Evolutionary conservation across 164 flowering plant genomes (phyloP).

Genomic region (Houttuynia cordata): DNA sequence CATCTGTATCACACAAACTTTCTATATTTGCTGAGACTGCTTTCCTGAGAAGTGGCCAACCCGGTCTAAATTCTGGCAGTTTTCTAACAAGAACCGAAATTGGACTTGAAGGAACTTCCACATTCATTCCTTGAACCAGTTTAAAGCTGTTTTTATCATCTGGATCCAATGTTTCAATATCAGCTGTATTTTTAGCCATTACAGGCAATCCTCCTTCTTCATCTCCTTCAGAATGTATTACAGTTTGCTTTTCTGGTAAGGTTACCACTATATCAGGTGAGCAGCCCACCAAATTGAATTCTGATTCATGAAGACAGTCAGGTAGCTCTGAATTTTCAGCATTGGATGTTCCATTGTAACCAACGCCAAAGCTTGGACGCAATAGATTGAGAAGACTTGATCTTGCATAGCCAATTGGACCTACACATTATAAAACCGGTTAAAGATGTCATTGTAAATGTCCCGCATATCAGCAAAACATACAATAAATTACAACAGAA

Average conservation of each 20-base stretch:
- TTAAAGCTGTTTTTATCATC: slow-evolving; percentile 4
- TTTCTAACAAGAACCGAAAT: slow-evolving; percentile 16
- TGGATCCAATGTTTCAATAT: neutral
- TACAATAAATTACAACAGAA: neutral
- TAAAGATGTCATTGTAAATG: neutral
- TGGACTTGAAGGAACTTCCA: slow-evolving; percentile 15
- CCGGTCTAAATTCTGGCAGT: slow-evolving; percentile 24
- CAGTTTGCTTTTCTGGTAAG: neutral
- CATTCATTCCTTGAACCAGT: slow-evolving; percentile 5
- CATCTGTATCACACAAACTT: slow-evolving; percentile 9
- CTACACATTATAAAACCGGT: neutral
- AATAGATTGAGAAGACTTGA: slow-evolving; percentile 6
- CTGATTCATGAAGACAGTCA: neutral
- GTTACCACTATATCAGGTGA: neutral
- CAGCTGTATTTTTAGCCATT: neutral
- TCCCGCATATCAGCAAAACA: neutral
- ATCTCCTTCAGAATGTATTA: neutral
- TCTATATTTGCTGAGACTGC: slow-evolving; percentile 13
- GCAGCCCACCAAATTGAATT: neutral
- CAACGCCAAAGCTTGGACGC: neutral
- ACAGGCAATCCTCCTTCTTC: slow-evolving; percentile 3
- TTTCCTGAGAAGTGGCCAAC: slow-evolving; percentile 65
- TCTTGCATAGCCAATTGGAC: slow-evolving; percentile 5
- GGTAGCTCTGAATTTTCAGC: slow-evolving; percentile 5
- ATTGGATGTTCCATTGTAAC: neutral